Conservation (phyloP, 169 alveolate genomes). For the Plasmodium relictum region DNA sequence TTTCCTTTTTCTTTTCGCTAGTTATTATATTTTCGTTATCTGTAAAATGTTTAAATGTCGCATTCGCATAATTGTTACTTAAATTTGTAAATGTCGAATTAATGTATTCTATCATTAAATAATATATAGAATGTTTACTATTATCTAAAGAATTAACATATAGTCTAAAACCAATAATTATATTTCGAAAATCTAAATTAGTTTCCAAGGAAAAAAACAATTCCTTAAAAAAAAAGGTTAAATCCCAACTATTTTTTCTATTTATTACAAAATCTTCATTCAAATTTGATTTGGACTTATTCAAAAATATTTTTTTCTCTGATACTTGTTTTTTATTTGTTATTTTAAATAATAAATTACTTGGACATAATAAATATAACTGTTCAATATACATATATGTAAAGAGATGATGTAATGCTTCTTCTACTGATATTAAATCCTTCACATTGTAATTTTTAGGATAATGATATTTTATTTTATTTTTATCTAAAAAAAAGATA, state of each 20-base stretch:
- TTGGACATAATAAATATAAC: constrained; percentile 58
- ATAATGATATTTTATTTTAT: constrained; percentile 36
- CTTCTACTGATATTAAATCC: constrained; percentile 65
- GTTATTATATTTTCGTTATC: constrained; percentile 21
- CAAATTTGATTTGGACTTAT: background rate
- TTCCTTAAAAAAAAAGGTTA: constrained; percentile 47
- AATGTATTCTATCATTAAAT: constrained; percentile 50
- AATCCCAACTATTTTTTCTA: constrained; percentile 60
- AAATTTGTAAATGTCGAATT: constrained; percentile 40
- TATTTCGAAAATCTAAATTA: constrained; percentile 67
- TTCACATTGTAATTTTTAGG: constrained; percentile 48
- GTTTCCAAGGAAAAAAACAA: constrained; percentile 33
- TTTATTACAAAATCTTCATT: constrained; percentile 13
- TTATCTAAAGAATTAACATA: constrained; percentile 50
- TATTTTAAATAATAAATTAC: constrained; percentile 41
- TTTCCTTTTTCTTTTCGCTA: background rate
- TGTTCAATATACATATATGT: constrained; percentile 77
- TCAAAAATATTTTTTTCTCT: constrained; percentile 7
- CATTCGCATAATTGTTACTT: constrained; percentile 34
- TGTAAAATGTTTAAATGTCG: constrained; percentile 72
- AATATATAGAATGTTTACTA: constrained; percentile 53
- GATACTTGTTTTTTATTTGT: constrained; percentile 11
- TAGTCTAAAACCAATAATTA: constrained; percentile 61
- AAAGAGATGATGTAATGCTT: constrained; percentile 68
- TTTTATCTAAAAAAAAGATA: constrained; percentile 39